These are phyloP conservation scores for Penicillium canescens DNA, from an alignment of 495 filamentous ascomycete species.

Conservation along the genomic window DNA sequence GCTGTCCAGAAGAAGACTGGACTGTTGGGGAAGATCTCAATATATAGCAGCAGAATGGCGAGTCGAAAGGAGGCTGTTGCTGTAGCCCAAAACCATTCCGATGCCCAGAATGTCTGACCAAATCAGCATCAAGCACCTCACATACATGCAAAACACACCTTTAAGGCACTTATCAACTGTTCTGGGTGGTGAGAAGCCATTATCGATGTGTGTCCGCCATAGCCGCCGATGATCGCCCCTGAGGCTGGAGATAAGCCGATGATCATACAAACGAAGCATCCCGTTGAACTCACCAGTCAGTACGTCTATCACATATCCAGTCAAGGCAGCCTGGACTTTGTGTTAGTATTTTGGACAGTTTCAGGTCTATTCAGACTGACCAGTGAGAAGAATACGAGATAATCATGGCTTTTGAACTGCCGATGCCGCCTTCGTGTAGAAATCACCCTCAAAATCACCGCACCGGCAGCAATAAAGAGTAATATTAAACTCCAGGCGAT, in stretches of 20 bases:
- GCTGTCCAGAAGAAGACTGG: constrained; percentile 9
- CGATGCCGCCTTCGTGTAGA: constrained; percentile 6
- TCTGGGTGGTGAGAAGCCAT: constrained; percentile 2
- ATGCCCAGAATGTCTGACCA: constrained; percentile 12
- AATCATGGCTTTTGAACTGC: constrained; percentile 7
- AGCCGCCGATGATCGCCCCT: constrained; percentile 8
- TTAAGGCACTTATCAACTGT: constrained; percentile 8
- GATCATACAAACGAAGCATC: too few relatives aligned
- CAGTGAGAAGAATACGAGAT: constrained; percentile 7
- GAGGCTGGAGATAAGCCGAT: not conserved
- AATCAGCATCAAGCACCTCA: not conserved
- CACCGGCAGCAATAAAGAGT: not conserved
- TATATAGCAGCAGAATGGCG: constrained; percentile 11
- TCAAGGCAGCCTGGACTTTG: not conserved
- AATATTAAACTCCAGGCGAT: constrained; percentile 8
- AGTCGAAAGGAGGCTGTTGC: constrained; percentile 13
- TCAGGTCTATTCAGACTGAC: not conserved
- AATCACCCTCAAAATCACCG: not conserved
- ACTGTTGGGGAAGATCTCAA: constrained; percentile 8
- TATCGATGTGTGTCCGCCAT: constrained; percentile 7
- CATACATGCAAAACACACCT: not conserved
- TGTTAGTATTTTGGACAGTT: not conserved
- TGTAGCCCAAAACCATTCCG: constrained; percentile 18
- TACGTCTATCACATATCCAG: constrained; percentile 6
- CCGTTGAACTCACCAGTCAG: constrained; percentile 1